Base-by-base conservation (phyloP, 106 monocot species). In the Dioscorea zingiberensis region DNA sequence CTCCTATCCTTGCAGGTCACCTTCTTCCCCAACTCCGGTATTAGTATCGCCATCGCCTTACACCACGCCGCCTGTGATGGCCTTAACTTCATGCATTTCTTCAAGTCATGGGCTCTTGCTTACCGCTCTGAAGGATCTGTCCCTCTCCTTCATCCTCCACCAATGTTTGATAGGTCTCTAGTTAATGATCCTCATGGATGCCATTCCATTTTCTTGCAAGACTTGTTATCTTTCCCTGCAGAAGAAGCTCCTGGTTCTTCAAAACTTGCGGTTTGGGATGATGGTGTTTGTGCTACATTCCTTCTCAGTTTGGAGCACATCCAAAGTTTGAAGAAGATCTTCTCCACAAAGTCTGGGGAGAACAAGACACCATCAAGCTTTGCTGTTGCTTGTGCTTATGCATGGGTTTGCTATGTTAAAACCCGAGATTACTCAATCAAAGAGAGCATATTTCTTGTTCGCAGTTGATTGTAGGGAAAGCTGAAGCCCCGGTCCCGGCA, bases 41-140 rank as follows among this genome's bases (percentile, higher is more conserved):
- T 30, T 30, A 30, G 30, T 7, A 30, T 30, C 7, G 30, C 4
- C 7, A 30, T 2, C 7, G 30, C 30, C 30, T 30, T 30, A 2
- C 30, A 30, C 30, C 30, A 30, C 30, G 30, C 7, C 30, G 30
- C 7, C 30, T 2, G 4, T 7, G 30, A 30, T 30, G 30, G 30
- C 30, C 7, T 7, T 30, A 7, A 2, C 30, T 3, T 30, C 7
- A 7, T 2, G 4, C 30, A 30, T 7, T 30, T 30, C 30, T 30
- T 30, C 7, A 30, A 30, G 30, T 30, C 30, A 30, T 30, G 30
- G 30, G 7, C 47, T 89, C 89, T 22, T 81, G 85, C 60, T 79
- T 81, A 18, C n/a, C n/a, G n/a, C n/a, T n/a, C n/a, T n/a, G n/a
- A n/a, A n/a, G n/a, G n/a, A n/a, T n/a, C n/a, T n/a, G n/a, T n/a